These are phyloP conservation scores for Globisporangium spiculum DNA, from an alignment of 352 stramenopile genomes.

Conservation along the genomic window DNA sequence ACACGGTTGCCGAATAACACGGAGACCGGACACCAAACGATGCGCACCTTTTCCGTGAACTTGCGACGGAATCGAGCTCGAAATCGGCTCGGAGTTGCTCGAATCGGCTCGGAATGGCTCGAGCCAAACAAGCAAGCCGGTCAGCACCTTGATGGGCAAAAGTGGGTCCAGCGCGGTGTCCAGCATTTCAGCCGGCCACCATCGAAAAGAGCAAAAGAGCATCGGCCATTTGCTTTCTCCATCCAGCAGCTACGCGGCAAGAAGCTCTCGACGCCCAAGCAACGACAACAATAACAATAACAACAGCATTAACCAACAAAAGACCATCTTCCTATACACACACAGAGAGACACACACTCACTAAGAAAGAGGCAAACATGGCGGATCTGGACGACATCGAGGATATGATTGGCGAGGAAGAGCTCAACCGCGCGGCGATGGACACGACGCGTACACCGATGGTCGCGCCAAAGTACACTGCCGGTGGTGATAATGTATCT, in stretches of 20 bases:
- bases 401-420: slow-evolving; percentile 76
- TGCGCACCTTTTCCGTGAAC: too few relatives aligned
- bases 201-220: background rate
- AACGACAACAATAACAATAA: too few relatives aligned
- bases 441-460: slow-evolving; percentile 47
- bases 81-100: background rate
- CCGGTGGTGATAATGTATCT: slow-evolving; percentile 3
- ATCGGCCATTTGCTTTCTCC: background rate
- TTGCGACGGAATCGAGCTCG: too few relatives aligned
- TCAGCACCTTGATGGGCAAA: background rate
- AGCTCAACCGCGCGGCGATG: slow-evolving; percentile 51
- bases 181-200: background rate
- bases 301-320: background rate
- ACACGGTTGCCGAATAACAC: too few relatives aligned
- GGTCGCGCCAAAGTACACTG: slow-evolving; percentile 54
- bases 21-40: too few relatives aligned
- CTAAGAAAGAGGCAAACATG: background rate
- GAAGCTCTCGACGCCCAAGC: background rate
- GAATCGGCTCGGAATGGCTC: background rate
- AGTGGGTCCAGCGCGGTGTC: background rate
- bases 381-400: slow-evolving; percentile 70
- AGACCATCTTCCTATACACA: background rate
- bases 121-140: background rate
- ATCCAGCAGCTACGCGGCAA: background rate
- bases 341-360: background rate